Evolutionary conservation across 306 rosid genomes (phyloP).

Genomic region (Fagus sylvatica): DNA sequence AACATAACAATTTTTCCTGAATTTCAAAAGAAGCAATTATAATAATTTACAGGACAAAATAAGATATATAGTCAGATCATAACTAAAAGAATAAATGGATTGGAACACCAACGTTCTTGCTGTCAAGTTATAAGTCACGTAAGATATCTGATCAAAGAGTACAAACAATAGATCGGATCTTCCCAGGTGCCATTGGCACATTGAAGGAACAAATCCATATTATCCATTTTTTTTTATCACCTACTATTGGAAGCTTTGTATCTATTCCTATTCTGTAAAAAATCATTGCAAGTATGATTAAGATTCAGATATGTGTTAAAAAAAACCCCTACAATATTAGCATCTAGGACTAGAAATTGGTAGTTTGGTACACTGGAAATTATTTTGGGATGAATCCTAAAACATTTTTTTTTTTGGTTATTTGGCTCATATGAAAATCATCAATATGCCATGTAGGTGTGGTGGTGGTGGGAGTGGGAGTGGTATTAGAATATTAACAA

Average conservation of each 20-base stretch:
- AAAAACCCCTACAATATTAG: not conserved
- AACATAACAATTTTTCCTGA: not conserved
- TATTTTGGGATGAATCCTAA: too few species aligned
- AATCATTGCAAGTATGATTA: not conserved
- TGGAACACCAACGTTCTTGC: not conserved
- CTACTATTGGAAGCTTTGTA: slow-evolving; percentile 73
- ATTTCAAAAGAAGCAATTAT: not conserved
- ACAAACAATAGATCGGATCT: slow-evolving; percentile 94
- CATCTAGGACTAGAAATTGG: not conserved
- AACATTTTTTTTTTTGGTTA: too few species aligned
- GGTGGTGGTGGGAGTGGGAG: too few species aligned
- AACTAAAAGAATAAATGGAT: not conserved
- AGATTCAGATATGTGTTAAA: not conserved
- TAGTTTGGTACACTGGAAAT: not conserved
- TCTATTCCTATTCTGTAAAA: slow-evolving; percentile 75
- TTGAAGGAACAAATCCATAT: slow-evolving; percentile 96
- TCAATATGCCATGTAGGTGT: too few species aligned
- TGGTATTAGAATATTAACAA: too few species aligned
- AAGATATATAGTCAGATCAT: not conserved
- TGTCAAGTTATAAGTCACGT: not conserved
- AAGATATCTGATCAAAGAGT: slow-evolving; percentile 3
- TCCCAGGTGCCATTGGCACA: slow-evolving; percentile 95
- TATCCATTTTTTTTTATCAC: slow-evolving; percentile 79
- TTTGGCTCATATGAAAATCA: too few species aligned
- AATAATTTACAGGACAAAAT: not conserved